phyloP scores from a whole-genome alignment of 441 rosid genomes.

The Iberis amara region DNA sequence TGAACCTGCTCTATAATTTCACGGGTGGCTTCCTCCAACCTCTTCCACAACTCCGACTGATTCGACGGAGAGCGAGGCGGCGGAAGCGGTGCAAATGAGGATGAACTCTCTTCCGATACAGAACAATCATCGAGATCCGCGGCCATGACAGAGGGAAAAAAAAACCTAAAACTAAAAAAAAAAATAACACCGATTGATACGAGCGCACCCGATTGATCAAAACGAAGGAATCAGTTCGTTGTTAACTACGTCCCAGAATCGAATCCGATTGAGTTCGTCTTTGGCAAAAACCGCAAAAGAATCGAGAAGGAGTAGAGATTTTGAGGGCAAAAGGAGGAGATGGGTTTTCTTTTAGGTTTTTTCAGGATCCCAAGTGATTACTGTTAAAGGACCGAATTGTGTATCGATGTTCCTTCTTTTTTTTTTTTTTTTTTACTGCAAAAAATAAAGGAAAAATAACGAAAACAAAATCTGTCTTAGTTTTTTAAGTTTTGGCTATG shows the following conservation, averaged over 20 bases:
- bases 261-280: slow-evolving; percentile 21
- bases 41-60: slow-evolving; percentile 45
- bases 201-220: slow-evolving; percentile 19
- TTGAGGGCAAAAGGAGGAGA: not conserved
- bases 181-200: not conserved
- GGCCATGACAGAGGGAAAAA: slow-evolving; percentile 44
- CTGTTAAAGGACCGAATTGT: slow-evolving; percentile 26
- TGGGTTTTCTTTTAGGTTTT: slow-evolving; percentile 22
- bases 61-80: slow-evolving; percentile 31
- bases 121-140: slow-evolving; percentile 58
- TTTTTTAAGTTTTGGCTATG: not conserved
- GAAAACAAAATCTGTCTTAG: not conserved
- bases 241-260: slow-evolving; percentile 22
- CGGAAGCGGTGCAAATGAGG: slow-evolving; percentile 32
- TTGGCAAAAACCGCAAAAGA: slow-evolving; percentile 12
- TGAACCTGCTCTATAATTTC: slow-evolving; percentile 63
- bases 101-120: slow-evolving; percentile 38
- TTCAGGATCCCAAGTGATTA: slow-evolving; percentile 31
- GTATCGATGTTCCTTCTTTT: slow-evolving; percentile 16
- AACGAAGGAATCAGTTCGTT: slow-evolving; percentile 15
- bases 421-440: not conserved
- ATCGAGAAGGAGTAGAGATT: not conserved
- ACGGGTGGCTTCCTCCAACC: slow-evolving; percentile 60
- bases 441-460: not conserved
- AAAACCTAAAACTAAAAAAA: slow-evolving; percentile 11